Evolutionary conservation across 495 filamentous ascomycete species (phyloP), one percentile per base, ranked within the genome.

Genomic region (Aspergillus nidulans): DNA sequence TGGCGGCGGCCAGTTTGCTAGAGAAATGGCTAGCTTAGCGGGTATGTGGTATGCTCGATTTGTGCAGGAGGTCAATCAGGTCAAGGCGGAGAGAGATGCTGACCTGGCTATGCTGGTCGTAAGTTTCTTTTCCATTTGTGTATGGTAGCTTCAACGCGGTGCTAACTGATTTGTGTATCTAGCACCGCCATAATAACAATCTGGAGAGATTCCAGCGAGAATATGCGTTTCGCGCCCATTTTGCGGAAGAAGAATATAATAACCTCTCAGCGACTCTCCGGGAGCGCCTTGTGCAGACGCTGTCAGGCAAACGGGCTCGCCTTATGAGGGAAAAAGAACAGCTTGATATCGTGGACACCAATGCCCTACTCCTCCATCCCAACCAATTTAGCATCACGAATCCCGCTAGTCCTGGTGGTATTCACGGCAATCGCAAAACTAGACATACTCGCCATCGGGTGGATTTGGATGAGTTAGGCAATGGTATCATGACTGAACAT

Each of bases 341-440:
- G 64, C 68, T 95, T 32, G 94, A 97, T 58, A 89, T 97, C 32
- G 82, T 86, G 13, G 95, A 97, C 62, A 86, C 83, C 54, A 95
- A 88, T 59, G 89, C 94, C 12, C 81, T 95, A 5, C 84, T 96
- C 26, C 81, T 96, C 6, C 90, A 97, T 62, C 92, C 95, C 13
- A 92, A 87, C 58, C 94, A 98, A 64, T 97, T 91, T 70, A 88
- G 86, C 68, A 83, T 96, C 55, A 85, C 83, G 59, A 88, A 89
- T 66, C 85, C 85, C 23, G 74, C 87, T 15, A 91, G 88, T 66
- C 89, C 91, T 10, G 88, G 91, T 43, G 88, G 88, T 30, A 76
- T 87, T 20, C 88, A 91, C 63, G 84, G 83, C 55, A 90, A 90
- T 61, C 81, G 92, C 49, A 88, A 91, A 55, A 96, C 92, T 13